These are phyloP conservation scores for Tricholoma bakamatsutake DNA, from an alignment of 768 basidiomycete species.

Conservation along the genomic window DNA sequence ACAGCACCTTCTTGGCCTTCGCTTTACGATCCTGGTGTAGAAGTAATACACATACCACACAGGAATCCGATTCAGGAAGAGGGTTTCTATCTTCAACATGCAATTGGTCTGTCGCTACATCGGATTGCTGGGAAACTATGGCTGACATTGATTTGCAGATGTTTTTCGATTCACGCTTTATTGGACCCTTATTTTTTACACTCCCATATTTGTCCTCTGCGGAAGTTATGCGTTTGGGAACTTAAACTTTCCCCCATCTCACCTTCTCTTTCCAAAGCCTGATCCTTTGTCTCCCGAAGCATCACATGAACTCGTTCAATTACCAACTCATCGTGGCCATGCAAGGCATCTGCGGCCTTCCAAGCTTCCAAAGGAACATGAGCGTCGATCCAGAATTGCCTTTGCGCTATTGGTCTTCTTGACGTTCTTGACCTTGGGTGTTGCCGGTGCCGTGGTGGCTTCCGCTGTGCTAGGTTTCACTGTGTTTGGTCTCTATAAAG, in stretches of 20 bases:
- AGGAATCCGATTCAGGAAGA: slow-evolving; percentile 31
- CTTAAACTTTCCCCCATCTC: slow-evolving; percentile 40
- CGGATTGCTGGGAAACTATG: neutral
- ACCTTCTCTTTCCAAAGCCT: neutral
- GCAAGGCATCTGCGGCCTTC: slow-evolving; percentile 1
- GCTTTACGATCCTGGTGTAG: slow-evolving; percentile 44
- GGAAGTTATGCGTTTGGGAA: slow-evolving; percentile 48
- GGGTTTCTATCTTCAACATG: slow-evolving; percentile 38
- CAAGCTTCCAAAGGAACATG: slow-evolving; percentile 23
- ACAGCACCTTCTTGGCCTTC: slow-evolving; percentile 37
- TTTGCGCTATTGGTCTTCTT: slow-evolving; percentile 43
- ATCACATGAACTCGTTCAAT: slow-evolving; percentile 10
- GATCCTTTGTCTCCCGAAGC: slow-evolving; percentile 4
- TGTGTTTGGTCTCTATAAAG: slow-evolving; percentile 39
- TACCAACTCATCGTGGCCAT: slow-evolving; percentile 9
- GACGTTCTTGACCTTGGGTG: slow-evolving; percentile 32
- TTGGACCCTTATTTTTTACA: slow-evolving; percentile 47
- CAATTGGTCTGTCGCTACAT: slow-evolving; percentile 24
- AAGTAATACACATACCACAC: slow-evolving; percentile 39
- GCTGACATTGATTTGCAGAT: slow-evolving; percentile 24
- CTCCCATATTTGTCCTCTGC: slow-evolving; percentile 42
- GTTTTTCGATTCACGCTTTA: slow-evolving; percentile 49
- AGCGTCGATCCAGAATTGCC: slow-evolving; percentile 39
- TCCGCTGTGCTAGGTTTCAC: slow-evolving; percentile 41
- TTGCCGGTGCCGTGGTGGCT: slow-evolving; percentile 41